Base-by-base conservation (phyloP, 2,329 filamentous ascomycete genomes). In the Aspergillus sp. region DNA sequence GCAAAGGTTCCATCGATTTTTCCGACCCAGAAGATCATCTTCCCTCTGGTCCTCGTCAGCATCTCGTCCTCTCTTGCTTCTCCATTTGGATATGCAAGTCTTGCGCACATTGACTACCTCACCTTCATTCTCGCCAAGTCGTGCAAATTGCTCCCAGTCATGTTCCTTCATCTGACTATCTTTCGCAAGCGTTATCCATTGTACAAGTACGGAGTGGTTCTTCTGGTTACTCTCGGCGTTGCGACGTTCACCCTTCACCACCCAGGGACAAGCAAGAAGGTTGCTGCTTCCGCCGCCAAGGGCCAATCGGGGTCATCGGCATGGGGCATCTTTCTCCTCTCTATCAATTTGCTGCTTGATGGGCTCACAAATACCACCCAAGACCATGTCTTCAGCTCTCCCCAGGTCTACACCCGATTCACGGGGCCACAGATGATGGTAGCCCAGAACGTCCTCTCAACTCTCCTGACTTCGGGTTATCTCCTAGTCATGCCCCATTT, bases 391-490 rank as follows among this genome's bases (percentile, higher is more conserved):
- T 97, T 98, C 74, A 76, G 78, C 62, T 82, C 85, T 6, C 78
- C 77, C 3, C 75, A 78, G 24, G 71, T 76, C 1, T 96, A 92
- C 76, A 86, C 85, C 63, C 87, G 88, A 13, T 97, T 95, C 73
- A 85, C 86, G 3, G 95, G 95, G 9, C 92, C 93, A 58, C 95
- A 99, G 83, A 99, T 99, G 95, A 99, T 99, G 95, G 96, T 93
- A 72, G 93, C 93, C 39, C 91, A 97, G 76, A 99, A 98, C 73
- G 80, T 96, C 55, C 89, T 98, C 75, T 89, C 85, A 66, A 93
- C 92, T 3, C 70, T 86, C 47, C 80, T 98, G 56, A 98, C 93
- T 3, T 81, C 84, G 18, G 70, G 78, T 0, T 98, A 96, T 69
- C 85, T 99, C 44, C 63, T 93, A 17, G 69, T 92, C 18, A 89